These are phyloP conservation scores for Ceratocystiopsis brevicomis DNA, from an alignment of 2,329 filamentous ascomycete species.

Conservation along the genomic window DNA sequence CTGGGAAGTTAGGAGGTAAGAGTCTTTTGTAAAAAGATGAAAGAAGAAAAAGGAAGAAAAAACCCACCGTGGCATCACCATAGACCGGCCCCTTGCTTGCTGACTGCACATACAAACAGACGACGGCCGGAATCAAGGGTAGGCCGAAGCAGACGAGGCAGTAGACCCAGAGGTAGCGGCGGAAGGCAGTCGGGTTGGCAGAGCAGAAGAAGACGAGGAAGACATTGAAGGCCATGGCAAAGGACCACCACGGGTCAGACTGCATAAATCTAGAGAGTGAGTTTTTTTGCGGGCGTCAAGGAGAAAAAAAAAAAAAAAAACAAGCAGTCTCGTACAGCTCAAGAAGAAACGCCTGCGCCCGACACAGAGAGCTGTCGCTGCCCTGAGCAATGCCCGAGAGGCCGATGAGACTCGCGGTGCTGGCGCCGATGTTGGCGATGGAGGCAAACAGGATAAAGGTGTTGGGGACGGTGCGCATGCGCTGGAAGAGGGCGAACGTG, in stretches of 20 bases:
- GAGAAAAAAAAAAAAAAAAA: neutral
- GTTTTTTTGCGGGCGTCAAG: neutral
- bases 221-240: slow-evolving; percentile 70
- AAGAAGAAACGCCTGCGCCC: slow-evolving; percentile 40
- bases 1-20: slow-evolving; percentile 16
- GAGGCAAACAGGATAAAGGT: slow-evolving; percentile 44
- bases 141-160: slow-evolving; percentile 51
- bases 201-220: slow-evolving; percentile 48
- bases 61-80: slow-evolving; percentile 35
- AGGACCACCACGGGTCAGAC: slow-evolving; percentile 57
- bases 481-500: slow-evolving; percentile 30
- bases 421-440: slow-evolving; percentile 38
- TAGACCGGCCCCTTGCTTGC: slow-evolving; percentile 24
- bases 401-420: slow-evolving; percentile 51
- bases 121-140: slow-evolving; percentile 47
- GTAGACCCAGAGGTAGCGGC: slow-evolving; percentile 55
- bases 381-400: slow-evolving; percentile 41
- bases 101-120: slow-evolving; percentile 38
- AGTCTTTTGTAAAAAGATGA: neutral
- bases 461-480: slow-evolving; percentile 38
- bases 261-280: slow-evolving; percentile 46
- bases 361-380: slow-evolving; percentile 37
- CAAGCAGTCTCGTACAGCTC: slow-evolving; percentile 37
- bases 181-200: slow-evolving; percentile 46
- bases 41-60: neutral